Evolutionary conservation across 257 asterid species (phyloP), one percentile per base, ranked within the genome.

Genomic region (Haberlea rhodopensis): DNA sequence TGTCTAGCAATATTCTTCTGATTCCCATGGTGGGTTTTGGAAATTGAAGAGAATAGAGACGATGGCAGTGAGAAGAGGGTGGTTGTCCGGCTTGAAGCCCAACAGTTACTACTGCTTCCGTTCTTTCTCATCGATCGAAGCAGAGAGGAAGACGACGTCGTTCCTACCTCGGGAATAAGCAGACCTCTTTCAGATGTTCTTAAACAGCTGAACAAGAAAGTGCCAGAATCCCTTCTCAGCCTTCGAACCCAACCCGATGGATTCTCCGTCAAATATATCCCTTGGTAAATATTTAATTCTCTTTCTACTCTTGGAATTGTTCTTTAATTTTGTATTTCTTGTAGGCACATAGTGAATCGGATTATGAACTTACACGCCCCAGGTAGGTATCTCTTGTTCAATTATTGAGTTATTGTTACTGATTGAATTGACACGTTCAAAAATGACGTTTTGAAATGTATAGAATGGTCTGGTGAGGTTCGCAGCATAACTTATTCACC

Each of bases 401-500:
- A 16, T 66, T 19, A 58, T 19, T 56, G 62, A 65, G 63, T 58
- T 1, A 59, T n/a, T 37, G 53, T 57, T 66, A 1, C 13, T 32
- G 37, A 56, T 60, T 62, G 45, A 45, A 43, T 24, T 62, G 28
- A 48, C 22, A 40, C 54, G 45, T 22, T 52, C 34, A 61, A 22
- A 28, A 46, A 59, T 11, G 40, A 56, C 2, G 18, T 70, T 49
- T 58, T 32, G 19, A 24, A 21, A 26, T 51, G 27, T 74, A 67
- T 70, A 91, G 96, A 88, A 84, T 91, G 96, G 96, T 86, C 96
- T 26, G 96, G 95, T 18, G 95, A 91, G 68, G 94, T 85, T 34
- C 95, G 94, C 25, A 82, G 81, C 87, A 76, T 91, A 70, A 83
- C 77, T 57, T 80, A 86, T 75, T 86, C 96, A 13, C 76, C 87